Conservation (phyloP, 2,329 filamentous ascomycete genomes). For the Aschersonia sp. region DNA sequence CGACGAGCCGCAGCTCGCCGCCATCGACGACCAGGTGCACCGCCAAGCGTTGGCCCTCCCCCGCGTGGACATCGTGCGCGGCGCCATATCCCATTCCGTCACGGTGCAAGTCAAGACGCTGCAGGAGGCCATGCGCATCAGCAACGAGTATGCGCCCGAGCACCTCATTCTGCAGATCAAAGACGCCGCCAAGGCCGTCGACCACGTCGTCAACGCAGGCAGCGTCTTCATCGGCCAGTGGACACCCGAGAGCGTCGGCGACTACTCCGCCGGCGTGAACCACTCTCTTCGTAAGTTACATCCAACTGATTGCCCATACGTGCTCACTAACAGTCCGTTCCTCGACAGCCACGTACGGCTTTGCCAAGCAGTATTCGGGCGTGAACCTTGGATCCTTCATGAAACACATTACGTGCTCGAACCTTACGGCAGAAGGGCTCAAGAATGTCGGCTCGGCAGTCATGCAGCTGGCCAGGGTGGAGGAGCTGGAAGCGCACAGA, state of each 20-base stretch:
- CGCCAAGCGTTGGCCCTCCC: conserved; percentile 75
- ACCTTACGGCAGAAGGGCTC: conserved; percentile 74
- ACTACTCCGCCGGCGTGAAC: conserved; percentile 96
- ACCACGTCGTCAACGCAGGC: conserved; percentile 79
- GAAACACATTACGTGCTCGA: conserved; percentile 94
- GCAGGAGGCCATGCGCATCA: conserved; percentile 63
- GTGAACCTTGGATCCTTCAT: conserved; percentile 93
- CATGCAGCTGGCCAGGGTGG: conserved; percentile 88
- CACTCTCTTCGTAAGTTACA: conserved; percentile 77
- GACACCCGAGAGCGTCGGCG: conserved; percentile 95
- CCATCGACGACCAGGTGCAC: conserved; percentile 87
- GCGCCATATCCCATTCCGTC: conserved; percentile 80
- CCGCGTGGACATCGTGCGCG: conserved; percentile 82
- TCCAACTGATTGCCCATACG: not conserved
- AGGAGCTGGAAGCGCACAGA: conserved; percentile 88
- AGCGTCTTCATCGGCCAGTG: conserved; percentile 92
- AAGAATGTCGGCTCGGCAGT: conserved; percentile 77
- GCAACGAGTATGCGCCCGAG: conserved; percentile 92
- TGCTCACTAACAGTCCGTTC: not conserved
- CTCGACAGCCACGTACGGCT: conserved; percentile 76
- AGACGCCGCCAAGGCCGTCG: conserved; percentile 59
- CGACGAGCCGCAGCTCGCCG: conserved; percentile 53
- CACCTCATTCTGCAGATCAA: conserved; percentile 86
- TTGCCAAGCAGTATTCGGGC: conserved; percentile 95
- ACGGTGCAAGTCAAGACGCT: conserved; percentile 64